phyloP scores from a whole-genome alignment of 441 rosid genomes.

The Adansonia gregorii region DNA sequence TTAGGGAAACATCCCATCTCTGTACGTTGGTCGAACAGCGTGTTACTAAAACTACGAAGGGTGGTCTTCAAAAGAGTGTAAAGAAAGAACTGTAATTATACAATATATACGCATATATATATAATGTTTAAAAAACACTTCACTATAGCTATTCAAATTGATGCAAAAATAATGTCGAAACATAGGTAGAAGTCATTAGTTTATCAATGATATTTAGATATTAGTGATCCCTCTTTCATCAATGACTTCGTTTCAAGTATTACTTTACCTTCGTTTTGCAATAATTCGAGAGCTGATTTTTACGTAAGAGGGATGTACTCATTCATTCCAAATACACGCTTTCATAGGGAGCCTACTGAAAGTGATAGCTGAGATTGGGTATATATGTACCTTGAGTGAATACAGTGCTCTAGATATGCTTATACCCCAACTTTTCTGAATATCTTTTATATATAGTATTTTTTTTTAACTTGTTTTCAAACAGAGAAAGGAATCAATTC shows the following conservation, averaged over 20 bases:
- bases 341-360: not conserved
- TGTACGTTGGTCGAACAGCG: not conserved
- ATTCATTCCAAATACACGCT: not conserved
- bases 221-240: not conserved
- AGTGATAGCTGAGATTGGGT: too few species aligned
- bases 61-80: not conserved
- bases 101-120: not conserved
- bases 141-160: not conserved
- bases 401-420: too few species aligned
- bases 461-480: too few species aligned
- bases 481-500: too few species aligned
- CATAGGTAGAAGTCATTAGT: not conserved
- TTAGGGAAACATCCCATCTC: not conserved
- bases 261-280: not conserved
- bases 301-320: not conserved
- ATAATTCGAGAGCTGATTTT: not conserved
- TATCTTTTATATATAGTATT: too few species aligned
- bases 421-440: too few species aligned
- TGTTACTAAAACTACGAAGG: slow-evolving; percentile 10
- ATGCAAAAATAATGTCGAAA: slow-evolving; percentile 1
- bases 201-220: not conserved
- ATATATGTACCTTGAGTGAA: too few species aligned
- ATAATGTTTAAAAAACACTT: not conserved
- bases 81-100: not conserved
- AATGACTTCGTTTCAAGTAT: not conserved